These are phyloP conservation scores for Apiospora pterosperma DNA, from an alignment of 2,329 filamentous ascomycete genomes.

Conservation along the genomic window DNA sequence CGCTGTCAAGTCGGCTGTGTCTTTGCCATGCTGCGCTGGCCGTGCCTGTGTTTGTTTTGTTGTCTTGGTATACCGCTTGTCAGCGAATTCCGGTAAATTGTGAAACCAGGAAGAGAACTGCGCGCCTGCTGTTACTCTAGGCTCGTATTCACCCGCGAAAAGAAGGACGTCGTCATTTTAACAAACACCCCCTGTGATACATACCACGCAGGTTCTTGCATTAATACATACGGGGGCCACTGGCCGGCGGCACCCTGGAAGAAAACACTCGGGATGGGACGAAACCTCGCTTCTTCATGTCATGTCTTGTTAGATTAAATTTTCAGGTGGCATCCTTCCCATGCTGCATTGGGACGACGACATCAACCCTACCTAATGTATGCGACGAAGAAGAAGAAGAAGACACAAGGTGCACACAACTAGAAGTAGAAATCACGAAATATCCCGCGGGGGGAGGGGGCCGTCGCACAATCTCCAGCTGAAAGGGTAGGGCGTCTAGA, in stretches of 20 bases:
- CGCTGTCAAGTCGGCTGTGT: not conserved
- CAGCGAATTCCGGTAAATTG: not conserved
- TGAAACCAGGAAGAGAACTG: not conserved
- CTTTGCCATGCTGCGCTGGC: not conserved
- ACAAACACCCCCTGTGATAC: not conserved
- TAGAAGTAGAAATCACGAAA: not conserved
- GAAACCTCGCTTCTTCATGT: not conserved
- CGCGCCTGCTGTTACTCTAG: not conserved
- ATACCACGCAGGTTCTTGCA: not conserved
- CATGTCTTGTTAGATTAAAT: not conserved
- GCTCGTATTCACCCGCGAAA: not conserved
- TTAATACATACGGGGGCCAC: not conserved
- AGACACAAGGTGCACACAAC: not conserved
- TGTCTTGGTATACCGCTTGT: no score
- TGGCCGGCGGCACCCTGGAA: not conserved
- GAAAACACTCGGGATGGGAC: not conserved
- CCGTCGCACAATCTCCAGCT: not conserved
- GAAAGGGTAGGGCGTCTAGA: not conserved
- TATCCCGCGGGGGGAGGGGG: no score
- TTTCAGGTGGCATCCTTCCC: not conserved
- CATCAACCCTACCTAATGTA: not conserved
- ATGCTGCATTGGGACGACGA: not conserved
- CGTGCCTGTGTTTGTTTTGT: not conserved
- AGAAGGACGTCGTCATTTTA: not conserved
- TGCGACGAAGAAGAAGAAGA: not conserved